Conservation (phyloP, 192 early-diverging fungal genomes). For the Haplosporangium gracile region DNA sequence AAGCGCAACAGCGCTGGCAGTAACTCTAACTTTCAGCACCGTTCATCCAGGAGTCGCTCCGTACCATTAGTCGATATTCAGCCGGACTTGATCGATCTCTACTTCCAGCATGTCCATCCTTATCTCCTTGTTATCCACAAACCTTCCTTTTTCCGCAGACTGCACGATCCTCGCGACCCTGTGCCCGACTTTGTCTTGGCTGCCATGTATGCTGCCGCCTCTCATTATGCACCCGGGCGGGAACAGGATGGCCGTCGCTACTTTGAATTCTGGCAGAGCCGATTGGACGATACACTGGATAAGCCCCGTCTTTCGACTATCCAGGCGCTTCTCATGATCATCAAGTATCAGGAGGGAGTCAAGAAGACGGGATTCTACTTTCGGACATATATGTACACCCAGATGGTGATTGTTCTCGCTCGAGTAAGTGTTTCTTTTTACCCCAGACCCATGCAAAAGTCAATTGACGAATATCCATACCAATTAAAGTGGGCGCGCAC, state of each 20-base stretch:
- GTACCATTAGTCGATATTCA: conserved; percentile 46
- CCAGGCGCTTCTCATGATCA: conserved; percentile 63
- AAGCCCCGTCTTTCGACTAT: conserved; percentile 65
- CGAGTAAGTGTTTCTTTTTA: conserved; percentile 23
- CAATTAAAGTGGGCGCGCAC: background rate
- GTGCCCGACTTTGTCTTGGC: conserved; percentile 57
- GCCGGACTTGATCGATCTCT: conserved; percentile 59
- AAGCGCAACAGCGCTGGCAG: conserved; percentile 34
- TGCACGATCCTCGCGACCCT: conserved; percentile 59
- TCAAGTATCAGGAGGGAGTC: conserved; percentile 67
- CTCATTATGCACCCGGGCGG: conserved; percentile 46
- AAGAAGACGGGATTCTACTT: conserved; percentile 62
- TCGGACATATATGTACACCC: conserved; percentile 63
- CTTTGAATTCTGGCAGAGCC: conserved; percentile 49
- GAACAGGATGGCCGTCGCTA: conserved; percentile 49
- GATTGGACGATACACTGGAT: conserved; percentile 65
- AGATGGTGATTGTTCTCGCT: conserved; percentile 56
- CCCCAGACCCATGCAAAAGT: background rate
- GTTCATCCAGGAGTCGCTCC: conserved; percentile 41
- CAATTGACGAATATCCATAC: background rate
- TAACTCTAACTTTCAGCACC: background rate
- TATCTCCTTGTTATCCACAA: conserved; percentile 69
- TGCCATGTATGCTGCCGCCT: conserved; percentile 50
- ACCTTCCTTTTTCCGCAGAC: conserved; percentile 61
- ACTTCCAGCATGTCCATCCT: conserved; percentile 69